Base-by-base conservation (phyloP, 2,329 filamentous ascomycete species). In the Microcyclosporella mali region DNA sequence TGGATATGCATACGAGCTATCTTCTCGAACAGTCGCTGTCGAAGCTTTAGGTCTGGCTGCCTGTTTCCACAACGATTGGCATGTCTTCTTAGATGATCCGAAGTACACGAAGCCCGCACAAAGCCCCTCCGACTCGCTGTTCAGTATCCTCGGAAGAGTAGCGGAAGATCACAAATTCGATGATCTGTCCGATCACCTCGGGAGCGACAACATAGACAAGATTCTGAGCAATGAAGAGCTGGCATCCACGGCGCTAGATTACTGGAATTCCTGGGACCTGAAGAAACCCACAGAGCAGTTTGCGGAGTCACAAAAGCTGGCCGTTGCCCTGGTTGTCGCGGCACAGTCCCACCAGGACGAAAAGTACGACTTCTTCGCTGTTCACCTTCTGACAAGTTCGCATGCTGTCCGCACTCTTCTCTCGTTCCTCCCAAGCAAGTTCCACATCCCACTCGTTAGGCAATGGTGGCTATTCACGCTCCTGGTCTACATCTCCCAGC, bases 391-490 rank as follows among this genome's bases (percentile, higher is more conserved):
- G 25, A 94, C 87, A 0, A 84, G 85, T 15, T 89, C 84, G 47
- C 88, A 98, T 61, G 90, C 92, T 1, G 78, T 95, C 10, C 78
- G 92, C n/a, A 79, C 94, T 17, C 66, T 98, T 4, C 70, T 98
- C 2, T 87, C 92, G 0, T 65, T 87, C 28, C 69, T 95, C 9
- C 88, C 88, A 0, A 66, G 74, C 11, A 78, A 79, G 56, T 83
- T 82, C 56, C 90, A 95, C 54, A 63, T 88, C 34, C 70, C 70
- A 16, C 69, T 98, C 3, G 73, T 97, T 7, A 74, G 85, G 30
- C 82, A 94, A 62, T 97, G 92, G 88, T 95, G 88, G 85, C 69
- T 98, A 4, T 76, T 95, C 32, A 79, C 84, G 0, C 64, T 95
- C 32, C 77, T 81, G 0, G 77, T 89, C 9, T 97, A 92, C 60